Evolutionary conservation across 1,284 basidiomycete genomes (phyloP), one percentile per base, ranked within the genome.

Genomic region (Jaminaea rosea): DNA sequence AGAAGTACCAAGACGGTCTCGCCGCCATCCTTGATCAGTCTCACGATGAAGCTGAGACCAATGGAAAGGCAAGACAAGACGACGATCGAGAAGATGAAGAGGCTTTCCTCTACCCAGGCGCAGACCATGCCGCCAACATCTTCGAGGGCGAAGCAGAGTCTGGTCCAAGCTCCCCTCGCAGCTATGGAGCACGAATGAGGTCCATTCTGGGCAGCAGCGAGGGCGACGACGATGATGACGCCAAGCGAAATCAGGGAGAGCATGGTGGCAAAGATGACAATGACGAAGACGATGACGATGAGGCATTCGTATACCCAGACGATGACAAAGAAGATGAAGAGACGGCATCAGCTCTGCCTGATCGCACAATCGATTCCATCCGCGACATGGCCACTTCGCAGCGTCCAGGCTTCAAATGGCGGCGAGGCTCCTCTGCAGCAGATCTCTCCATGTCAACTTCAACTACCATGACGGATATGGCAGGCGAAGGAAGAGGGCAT

Each of bases 141-240:
- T n/a, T n/a, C n/a, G n/a, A n/a, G n/a, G n/a, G n/a, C n/a, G n/a
- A n/a, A n/a, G n/a, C n/a, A n/a, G n/a, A n/a, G n/a, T 7, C 39
- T 2, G 19, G 19, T 42, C 39, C 39, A 2, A 23, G 24, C 51
- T 49, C 11, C 11, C n/a, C 37, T 7, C 24, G 15, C 19, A 57
- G 49, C 7, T 64, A 64, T 31, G 58, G 52, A 44, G 54, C 55
- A 42, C 54, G 55, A 52, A 45, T 64, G 47, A 55, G 56, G 24
- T 60, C 62, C n/a, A 63, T 65, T 17, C 54, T 65, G 9, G 63
- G 63, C 36, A 65, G 63, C 45, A 60, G 63, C 11, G 62, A 55
- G 23, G 48, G 37, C 2, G 50, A 52, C 1, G 42, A 46, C 21
- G 34, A 44, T 1, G 29, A n/a, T n/a, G 42, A 9, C 26, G 31